phyloP scores from a whole-genome alignment of 306 rosid species.

The Arachis hypogaea region DNA sequence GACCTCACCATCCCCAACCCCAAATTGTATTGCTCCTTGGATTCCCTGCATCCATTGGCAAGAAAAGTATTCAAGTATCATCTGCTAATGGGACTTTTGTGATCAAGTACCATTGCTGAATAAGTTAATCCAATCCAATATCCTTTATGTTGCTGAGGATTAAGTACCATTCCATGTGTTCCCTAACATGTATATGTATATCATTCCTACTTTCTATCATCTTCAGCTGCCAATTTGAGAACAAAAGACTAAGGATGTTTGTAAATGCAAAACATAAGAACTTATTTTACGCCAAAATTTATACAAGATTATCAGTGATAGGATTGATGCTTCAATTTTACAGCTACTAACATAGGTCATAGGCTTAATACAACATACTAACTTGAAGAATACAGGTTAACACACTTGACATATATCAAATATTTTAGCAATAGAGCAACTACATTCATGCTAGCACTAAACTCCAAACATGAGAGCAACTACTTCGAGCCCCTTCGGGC shows the following conservation, averaged over 20 bases:
- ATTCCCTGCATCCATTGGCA: not conserved
- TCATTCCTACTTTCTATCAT: no score
- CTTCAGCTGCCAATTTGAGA: not conserved
- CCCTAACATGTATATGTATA: no score
- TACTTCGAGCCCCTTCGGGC: conserved; percentile 58
- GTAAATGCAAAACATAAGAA: not conserved
- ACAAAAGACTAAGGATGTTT: not conserved
- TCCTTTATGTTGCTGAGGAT: not conserved
- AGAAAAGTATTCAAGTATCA: not conserved
- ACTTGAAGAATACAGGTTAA: conserved; percentile 40
- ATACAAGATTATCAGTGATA: conserved; percentile 26
- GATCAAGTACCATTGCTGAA: not conserved
- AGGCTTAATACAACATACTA: conserved; percentile 28
- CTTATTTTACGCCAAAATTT: conserved; percentile 29
- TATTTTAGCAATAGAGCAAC: conserved; percentile 17
- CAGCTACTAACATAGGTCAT: conserved; percentile 21
- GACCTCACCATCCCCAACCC: not conserved
- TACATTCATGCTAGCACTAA: conserved; percentile 36
- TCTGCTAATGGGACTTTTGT: not conserved
- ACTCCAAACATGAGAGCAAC: conserved; percentile 42
- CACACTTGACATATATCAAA: conserved; percentile 25
- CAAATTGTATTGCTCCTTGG: not conserved
- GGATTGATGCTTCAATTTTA: conserved; percentile 35
- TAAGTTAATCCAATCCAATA: not conserved
- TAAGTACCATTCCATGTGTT: no score